Percentiles rank a stretch among this genome's conserved stretches.
Evolutionary conservation across 192 early-diverging fungal genomes (phyloP).

Genomic region (Linnemannia zychae): DNA sequence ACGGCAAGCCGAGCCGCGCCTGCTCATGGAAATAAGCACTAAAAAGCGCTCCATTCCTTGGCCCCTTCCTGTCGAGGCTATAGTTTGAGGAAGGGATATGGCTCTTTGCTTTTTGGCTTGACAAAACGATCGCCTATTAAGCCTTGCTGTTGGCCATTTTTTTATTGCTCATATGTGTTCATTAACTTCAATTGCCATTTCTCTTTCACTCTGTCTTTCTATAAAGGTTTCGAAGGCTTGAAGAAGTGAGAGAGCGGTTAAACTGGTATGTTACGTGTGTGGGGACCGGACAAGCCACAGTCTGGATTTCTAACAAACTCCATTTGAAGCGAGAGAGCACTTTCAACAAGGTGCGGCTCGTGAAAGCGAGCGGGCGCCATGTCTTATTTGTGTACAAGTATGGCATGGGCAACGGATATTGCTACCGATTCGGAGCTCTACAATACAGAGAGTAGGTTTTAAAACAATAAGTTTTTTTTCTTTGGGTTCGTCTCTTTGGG

Average conservation of each 20-base stretch:
- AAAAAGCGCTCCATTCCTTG: no score
- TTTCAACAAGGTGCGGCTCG: background rate
- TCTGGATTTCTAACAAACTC: slow-evolving; percentile 2
- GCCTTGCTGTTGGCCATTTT: background rate
- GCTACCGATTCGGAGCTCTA: background rate
- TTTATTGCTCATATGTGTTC: background rate
- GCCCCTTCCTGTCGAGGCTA: background rate
- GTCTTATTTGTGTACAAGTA: background rate
- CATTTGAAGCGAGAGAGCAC: background rate
- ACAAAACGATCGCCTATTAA: no score
- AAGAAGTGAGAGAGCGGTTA: background rate
- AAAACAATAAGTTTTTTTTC: background rate
- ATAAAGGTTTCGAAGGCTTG: no score
- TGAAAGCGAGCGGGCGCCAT: background rate
- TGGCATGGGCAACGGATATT: background rate
- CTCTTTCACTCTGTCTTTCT: background rate
- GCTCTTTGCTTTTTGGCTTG: slow-evolving; percentile 5
- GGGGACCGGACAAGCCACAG: no score
- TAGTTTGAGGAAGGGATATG: background rate
- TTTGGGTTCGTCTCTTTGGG: background rate
- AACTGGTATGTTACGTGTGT: no score
- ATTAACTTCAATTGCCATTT: background rate
- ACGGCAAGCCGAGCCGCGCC: background rate
- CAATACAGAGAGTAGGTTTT: background rate
- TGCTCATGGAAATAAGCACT: background rate